These are phyloP conservation scores for Populus trichocarpa DNA, from an alignment of 441 rosid genomes.

Conservation along the genomic window DNA sequence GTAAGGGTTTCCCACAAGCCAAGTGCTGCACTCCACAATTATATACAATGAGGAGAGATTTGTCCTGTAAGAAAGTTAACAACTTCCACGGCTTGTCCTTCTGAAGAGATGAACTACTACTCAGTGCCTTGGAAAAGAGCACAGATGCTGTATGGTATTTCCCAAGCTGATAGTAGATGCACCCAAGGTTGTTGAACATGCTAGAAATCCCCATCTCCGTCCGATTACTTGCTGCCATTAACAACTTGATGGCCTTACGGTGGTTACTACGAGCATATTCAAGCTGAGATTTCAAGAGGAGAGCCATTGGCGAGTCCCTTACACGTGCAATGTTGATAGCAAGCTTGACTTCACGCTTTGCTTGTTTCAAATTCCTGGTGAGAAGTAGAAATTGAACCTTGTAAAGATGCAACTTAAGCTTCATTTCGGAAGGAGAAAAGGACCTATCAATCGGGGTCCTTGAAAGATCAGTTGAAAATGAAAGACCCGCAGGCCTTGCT, in stretches of 20 bases:
- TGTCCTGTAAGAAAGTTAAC: constrained; percentile 74
- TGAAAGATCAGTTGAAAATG: constrained; percentile 53
- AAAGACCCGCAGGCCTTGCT: constrained; percentile 45
- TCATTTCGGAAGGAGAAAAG: constrained; percentile 60
- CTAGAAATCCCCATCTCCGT: constrained; percentile 61
- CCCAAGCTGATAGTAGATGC: constrained; percentile 80
- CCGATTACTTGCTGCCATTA: constrained; percentile 73
- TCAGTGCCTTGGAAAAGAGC: constrained; percentile 76
- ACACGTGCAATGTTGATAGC: constrained; percentile 89
- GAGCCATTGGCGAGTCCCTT: constrained; percentile 82
- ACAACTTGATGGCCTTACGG: constrained; percentile 85
- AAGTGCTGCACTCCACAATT: constrained; percentile 84
- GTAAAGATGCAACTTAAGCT: constrained; percentile 91
- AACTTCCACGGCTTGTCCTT: constrained; percentile 70
- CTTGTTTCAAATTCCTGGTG: constrained; percentile 85
- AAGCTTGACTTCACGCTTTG: constrained; percentile 96
- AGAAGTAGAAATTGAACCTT: constrained; percentile 84
- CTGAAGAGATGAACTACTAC: constrained; percentile 55
- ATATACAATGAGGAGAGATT: constrained; percentile 74
- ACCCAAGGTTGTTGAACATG: constrained; percentile 92
- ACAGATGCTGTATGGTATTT: constrained; percentile 62
- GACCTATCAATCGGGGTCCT: constrained; percentile 56
- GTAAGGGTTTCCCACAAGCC: constrained; percentile 80
- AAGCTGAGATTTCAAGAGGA: constrained; percentile 91
- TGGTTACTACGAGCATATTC: constrained; percentile 93